Evolutionary conservation across 495 filamentous ascomycete species (phyloP).

Genomic region (Penicillium crystallinum): DNA sequence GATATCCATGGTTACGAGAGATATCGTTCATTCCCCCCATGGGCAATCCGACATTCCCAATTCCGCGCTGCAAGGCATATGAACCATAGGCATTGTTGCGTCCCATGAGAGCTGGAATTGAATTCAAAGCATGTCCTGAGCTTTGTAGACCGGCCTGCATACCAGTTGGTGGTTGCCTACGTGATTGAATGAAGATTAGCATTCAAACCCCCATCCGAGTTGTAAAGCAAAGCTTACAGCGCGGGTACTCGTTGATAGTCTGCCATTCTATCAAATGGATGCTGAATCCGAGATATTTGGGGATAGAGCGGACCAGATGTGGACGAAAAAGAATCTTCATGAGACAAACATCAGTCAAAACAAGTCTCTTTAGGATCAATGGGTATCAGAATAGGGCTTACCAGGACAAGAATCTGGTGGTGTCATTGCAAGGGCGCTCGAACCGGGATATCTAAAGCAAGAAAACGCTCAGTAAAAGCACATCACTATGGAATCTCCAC

Average conservation of each 20-base stretch:
- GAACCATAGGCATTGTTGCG: slow-evolving; percentile 33
- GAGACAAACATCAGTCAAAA: slow-evolving; percentile 13
- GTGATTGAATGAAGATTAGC: slow-evolving; percentile 13
- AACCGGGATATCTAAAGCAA: slow-evolving; percentile 34
- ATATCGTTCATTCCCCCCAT: slow-evolving; percentile 34
- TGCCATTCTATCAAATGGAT: slow-evolving; percentile 39
- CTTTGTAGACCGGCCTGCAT: slow-evolving; percentile 34
- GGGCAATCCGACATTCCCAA: slow-evolving; percentile 22
- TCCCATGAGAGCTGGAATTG: slow-evolving; percentile 28
- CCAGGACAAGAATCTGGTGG: slow-evolving; percentile 45
- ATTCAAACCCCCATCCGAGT: background rate
- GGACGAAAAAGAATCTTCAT: slow-evolving; percentile 39
- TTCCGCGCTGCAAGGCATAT: slow-evolving; percentile 32
- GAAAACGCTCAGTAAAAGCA: slow-evolving; percentile 14
- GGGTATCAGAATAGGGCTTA: slow-evolving; percentile 20
- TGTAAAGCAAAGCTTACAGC: slow-evolving; percentile 31
- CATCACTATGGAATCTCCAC: slow-evolving; percentile 11
- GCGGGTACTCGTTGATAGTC: slow-evolving; percentile 39
- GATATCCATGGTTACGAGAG: slow-evolving; percentile 29
- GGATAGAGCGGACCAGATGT: slow-evolving; percentile 36
- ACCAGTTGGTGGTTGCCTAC: slow-evolving; percentile 35
- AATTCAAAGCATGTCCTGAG: slow-evolving; percentile 21
- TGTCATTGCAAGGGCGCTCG: slow-evolving; percentile 42
- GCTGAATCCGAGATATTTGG: slow-evolving; percentile 27
- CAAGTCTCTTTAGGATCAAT: background rate